Percentiles rank a stretch among this genome's conserved stretches.
These are phyloP conservation scores for Tylopilus sp. DNA, from an alignment of 768 basidiomycete species.

Conservation along the genomic window DNA sequence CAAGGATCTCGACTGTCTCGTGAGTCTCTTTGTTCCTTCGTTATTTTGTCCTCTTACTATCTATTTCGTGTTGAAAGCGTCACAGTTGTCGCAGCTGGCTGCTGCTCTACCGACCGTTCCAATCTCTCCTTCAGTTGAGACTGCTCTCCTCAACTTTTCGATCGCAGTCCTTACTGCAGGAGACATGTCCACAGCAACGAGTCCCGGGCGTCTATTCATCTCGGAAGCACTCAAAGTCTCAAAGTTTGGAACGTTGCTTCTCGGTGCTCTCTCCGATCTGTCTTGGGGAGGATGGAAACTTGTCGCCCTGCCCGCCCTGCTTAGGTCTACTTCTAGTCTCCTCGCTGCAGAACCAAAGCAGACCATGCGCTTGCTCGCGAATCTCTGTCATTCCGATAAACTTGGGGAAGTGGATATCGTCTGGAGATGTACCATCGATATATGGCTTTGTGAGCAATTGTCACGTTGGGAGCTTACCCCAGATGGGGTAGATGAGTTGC, in stretches of 20 bases:
- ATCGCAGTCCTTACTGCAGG: slow-evolving; percentile 38
- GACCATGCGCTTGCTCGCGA: slow-evolving; percentile 49
- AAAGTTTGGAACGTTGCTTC: slow-evolving; percentile 50
- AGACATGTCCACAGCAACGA: slow-evolving; percentile 37
- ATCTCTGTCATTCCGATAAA: slow-evolving; percentile 45
- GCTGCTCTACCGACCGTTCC: slow-evolving; percentile 29
- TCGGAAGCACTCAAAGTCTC: slow-evolving; percentile 23
- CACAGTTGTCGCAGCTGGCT: slow-evolving; percentile 37
- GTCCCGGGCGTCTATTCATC: slow-evolving; percentile 47
- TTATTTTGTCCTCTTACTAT: slow-evolving; percentile 2
- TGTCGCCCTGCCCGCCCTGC: slow-evolving; percentile 56
- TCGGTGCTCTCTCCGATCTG: slow-evolving; percentile 59
- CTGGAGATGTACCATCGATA: slow-evolving; percentile 55
- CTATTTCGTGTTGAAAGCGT: slow-evolving; percentile 21
- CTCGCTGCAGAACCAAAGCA: slow-evolving; percentile 41
- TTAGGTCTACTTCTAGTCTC: slow-evolving; percentile 47
- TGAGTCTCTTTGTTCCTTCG: slow-evolving; percentile 32
- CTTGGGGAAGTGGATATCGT: slow-evolving; percentile 55
- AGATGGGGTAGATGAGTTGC: slow-evolving; percentile 49
- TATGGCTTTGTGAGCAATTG: slow-evolving; percentile 45
- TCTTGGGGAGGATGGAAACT: slow-evolving; percentile 79
- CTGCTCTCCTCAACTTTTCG: slow-evolving; percentile 32
- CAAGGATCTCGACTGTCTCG: slow-evolving; percentile 67
- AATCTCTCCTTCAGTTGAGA: slow-evolving; percentile 25
- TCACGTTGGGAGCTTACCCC: slow-evolving; percentile 37